These are phyloP conservation scores for Linum usitatissimum DNA, from an alignment of 345 rosid species.

Conservation along the genomic window DNA sequence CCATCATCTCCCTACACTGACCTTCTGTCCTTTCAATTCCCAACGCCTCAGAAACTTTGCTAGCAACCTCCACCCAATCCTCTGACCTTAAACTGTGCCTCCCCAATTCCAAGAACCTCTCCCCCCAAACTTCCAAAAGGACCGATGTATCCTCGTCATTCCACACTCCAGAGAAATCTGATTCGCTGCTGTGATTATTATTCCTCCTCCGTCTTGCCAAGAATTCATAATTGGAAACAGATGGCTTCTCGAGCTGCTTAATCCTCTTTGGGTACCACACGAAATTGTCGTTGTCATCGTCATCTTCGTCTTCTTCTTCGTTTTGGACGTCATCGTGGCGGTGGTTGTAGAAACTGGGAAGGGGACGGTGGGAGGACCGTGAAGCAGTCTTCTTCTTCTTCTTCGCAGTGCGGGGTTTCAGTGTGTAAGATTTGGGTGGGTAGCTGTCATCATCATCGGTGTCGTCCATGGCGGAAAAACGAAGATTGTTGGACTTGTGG, in stretches of 20 bases:
- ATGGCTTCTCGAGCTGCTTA: constrained; percentile 16
- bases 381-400: constrained; percentile 6
- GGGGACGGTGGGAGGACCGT: constrained; percentile 12
- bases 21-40: constrained; percentile 20
- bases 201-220: constrained; percentile 10
- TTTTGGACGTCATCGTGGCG: constrained; percentile 17
- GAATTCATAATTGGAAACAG: constrained; percentile 18
- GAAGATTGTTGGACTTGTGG: too few species aligned
- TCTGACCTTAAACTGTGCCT: constrained; percentile 43
- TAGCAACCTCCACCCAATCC: constrained; percentile 43
- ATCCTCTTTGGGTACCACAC: constrained; percentile 29
- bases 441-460: constrained; percentile 21
- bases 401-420: constrained; percentile 15
- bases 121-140: constrained; percentile 52
- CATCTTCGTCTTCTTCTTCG: constrained; percentile 17
- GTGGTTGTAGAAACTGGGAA: constrained; percentile 10
- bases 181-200: background rate
- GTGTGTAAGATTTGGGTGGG: constrained; percentile 19
- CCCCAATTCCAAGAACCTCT: constrained; percentile 41
- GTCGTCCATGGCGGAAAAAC: constrained; percentile 15
- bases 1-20: constrained; percentile 39
- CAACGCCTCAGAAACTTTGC: constrained; percentile 31
- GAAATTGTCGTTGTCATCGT: constrained; percentile 6
- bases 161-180: constrained; percentile 17
- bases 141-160: constrained; percentile 30